Conservation (phyloP, 2,329 filamentous ascomycete species). For the Paecilomyces sp. region DNA sequence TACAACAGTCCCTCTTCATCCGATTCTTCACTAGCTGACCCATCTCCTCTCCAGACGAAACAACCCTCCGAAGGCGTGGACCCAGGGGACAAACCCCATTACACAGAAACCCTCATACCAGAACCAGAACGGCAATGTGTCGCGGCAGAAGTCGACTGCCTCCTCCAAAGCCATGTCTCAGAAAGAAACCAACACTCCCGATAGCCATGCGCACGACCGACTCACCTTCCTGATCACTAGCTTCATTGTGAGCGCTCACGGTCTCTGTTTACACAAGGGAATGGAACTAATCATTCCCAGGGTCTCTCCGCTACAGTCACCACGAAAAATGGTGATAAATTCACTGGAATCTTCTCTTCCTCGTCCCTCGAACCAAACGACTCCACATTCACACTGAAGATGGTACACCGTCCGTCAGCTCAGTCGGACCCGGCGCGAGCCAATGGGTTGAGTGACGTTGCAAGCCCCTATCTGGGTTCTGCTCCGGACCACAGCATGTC, state of each 20-base stretch:
- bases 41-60: slow-evolving; percentile 35
- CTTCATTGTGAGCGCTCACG: slow-evolving; percentile 45
- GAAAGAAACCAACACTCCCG: slow-evolving; percentile 46
- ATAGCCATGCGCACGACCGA: slow-evolving; percentile 55
- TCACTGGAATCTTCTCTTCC: slow-evolving; percentile 54
- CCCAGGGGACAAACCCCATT: slow-evolving; percentile 54
- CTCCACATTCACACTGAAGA: slow-evolving; percentile 55
- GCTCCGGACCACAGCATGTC: slow-evolving; percentile 47
- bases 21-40: slow-evolving; percentile 12
- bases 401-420: slow-evolving; percentile 50
- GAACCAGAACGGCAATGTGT: slow-evolving; percentile 49
- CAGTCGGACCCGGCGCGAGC: slow-evolving; percentile 25
- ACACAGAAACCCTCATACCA: slow-evolving; percentile 47
- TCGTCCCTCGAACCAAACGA: slow-evolving; percentile 46
- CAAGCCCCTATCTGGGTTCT: slow-evolving; percentile 35
- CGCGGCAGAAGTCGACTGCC: slow-evolving; percentile 33
- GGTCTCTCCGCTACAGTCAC: slow-evolving; percentile 50
- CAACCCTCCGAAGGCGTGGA: slow-evolving; percentile 55
- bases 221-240: slow-evolving; percentile 53
- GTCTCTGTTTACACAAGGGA: neutral
- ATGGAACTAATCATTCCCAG: slow-evolving; percentile 31
- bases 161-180: slow-evolving; percentile 31
- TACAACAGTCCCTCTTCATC: neutral
- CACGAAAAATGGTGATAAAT: slow-evolving; percentile 54
- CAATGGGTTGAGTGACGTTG: slow-evolving; percentile 36